Base-by-base conservation (phyloP, 208 protist species). In the Porcisia hertigi region DNA sequence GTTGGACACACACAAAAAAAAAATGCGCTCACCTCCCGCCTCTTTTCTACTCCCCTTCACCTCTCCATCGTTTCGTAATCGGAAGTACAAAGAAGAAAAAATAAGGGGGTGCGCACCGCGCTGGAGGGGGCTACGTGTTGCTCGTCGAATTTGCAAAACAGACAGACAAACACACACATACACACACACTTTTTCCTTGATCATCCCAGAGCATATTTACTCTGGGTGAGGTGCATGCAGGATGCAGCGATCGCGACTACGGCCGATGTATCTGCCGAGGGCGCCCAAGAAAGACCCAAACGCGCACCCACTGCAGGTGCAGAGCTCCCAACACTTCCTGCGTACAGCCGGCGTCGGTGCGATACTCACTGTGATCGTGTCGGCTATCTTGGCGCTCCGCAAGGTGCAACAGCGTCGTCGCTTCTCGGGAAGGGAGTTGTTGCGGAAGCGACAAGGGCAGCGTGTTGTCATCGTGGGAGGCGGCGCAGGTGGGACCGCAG, bases 391-490 rank as follows among this genome's bases (percentile, higher is more conserved):
- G 65, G 73, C 86, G 7, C 62, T 92, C 25, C 86, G 87, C 49
- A 83, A 87, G 25, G 57, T 83, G 45, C 87, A 90, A 43, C 55
- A 81, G 47, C 78, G 88, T 7, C 77, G 82, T 23, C 86, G 90
- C n/a, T 63, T 79, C 25, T 73, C 80, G 30, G 36, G 82, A 14
- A 70, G 53, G 64, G 76, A 84, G 34, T 73, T 86, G 23, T 53
- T 62, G 25, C 58, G 75, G 4, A 80, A 83, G 54, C 86, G 83
- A 9, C 62, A 34, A n/a, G 85, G 81, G 1, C 88, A 79, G 72
- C 84, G 86, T 11, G 93, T 97, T 3, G 84, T 97, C 8, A 94
- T 97, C 45, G 60, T 97, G 20, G 93, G 93, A 34, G 89, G 79
- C 14, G 91, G 91, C 30, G 73, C 90, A 8, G 92, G 87, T 39